Evolutionary conservation across 2,329 filamentous ascomycete species (phyloP), one percentile per base, ranked within the genome.

Genomic region (Fusarium solani-melongenae): DNA sequence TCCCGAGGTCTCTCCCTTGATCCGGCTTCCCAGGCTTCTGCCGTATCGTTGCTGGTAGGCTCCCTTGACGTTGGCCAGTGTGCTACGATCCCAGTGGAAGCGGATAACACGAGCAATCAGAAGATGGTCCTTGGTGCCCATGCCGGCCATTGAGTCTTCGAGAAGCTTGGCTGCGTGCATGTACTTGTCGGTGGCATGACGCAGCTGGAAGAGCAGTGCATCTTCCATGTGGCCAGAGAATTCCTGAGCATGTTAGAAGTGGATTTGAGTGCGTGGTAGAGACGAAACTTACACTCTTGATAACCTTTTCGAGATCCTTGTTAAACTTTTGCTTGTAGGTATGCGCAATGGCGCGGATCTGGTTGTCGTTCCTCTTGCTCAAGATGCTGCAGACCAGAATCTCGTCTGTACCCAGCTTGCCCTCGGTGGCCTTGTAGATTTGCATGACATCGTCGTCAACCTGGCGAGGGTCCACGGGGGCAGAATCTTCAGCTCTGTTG

Each of bases 211-310:
- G 29, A 96, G 84, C 1, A 98, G 88, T 0, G 94, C 94, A 17
- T 94, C 90, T 81, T 95, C 88, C 95, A 98, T 98, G 80, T 98
- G 96, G 1, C 96, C 96, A 0, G 92, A 93, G 83, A 98, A 98
- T 78, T 96, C 91, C 84, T 92, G 69, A 10, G 67, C 27, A 27
- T 20, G 33, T 67, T 51, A 64, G 63, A 15, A 55, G 6, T 29
- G 12, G 24, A 33, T 12, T 10, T 22, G 31, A 20, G 14, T 15
- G 22, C 34, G 57, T 11, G 9, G 1, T 4, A 15, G 53, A 20
- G 20, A 22, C 20, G 2, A 8, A 22, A 79, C 85, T 83, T 81
- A 91, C 90, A 77, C 90, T 93, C 71, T 91, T 90, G 76, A 98
- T 91, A 58, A 94, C 91, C 36, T 90, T 88, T 72, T 94, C 91